Percentiles rank a stretch among this genome's conserved stretches.
Conservation (phyloP, 139 green algal genomes). For the Picochlorum sp. region DNA sequence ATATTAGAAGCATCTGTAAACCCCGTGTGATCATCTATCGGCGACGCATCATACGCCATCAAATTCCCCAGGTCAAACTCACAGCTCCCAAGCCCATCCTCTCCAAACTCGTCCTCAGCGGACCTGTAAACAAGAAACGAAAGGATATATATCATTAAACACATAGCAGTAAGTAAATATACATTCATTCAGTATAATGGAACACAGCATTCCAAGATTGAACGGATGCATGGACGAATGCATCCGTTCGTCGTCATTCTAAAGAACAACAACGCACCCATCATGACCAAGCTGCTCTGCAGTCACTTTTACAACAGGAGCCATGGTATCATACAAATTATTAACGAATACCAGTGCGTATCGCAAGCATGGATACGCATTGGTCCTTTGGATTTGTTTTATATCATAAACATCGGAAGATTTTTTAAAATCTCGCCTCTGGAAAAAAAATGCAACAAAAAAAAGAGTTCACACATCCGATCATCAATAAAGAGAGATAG, state of each 20-base stretch:
- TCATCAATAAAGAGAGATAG: too few species aligned
- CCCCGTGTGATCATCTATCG: slow-evolving; percentile 31
- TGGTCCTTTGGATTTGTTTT: too few species aligned
- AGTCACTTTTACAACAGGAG: too few species aligned
- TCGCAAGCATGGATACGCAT: too few species aligned
- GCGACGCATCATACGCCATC: slow-evolving; percentile 56
- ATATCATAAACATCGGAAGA: too few species aligned
- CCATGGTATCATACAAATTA: too few species aligned
- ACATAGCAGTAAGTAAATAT: too few species aligned
- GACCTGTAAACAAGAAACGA: background rate
- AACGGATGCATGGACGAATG: too few species aligned
- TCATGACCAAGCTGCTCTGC: slow-evolving; percentile 54
- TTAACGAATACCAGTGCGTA: too few species aligned
- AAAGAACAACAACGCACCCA: slow-evolving; percentile 39
- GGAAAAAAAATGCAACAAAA: too few species aligned
- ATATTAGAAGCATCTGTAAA: slow-evolving; percentile 1
- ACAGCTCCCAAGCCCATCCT: slow-evolving; percentile 52
- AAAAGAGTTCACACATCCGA: too few species aligned
- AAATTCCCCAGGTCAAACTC: slow-evolving; percentile 84
- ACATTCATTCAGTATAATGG: background rate
- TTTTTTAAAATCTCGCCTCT: too few species aligned
- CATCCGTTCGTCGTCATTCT: background rate
- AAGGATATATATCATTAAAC: background rate
- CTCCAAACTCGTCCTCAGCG: slow-evolving; percentile 24
- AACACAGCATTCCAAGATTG: background rate